Conservation (phyloP, 768 basidiomycete species). For the Boletus subparvulus region DNA sequence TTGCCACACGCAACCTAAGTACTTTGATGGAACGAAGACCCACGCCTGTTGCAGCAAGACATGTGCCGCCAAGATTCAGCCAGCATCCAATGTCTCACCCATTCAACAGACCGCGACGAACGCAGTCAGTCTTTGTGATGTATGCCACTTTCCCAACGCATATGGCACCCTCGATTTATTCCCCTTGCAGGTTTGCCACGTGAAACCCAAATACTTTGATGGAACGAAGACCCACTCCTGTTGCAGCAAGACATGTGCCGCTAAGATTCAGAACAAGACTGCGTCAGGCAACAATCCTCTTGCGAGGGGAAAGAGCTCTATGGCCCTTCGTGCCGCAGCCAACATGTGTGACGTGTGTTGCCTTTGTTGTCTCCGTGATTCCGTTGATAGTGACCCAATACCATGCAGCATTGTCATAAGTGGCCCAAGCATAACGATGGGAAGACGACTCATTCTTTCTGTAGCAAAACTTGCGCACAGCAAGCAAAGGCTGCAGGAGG, state of each 20-base stretch:
- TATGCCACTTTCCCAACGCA: slow-evolving; percentile 29
- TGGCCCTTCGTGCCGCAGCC: slow-evolving; percentile 26
- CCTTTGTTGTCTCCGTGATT: slow-evolving; percentile 5
- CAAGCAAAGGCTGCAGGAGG: slow-evolving; percentile 37
- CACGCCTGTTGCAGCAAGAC: slow-evolving; percentile 61
- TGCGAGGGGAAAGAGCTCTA: slow-evolving; percentile 25
- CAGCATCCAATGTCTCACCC: slow-evolving; percentile 8
- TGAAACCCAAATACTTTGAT: slow-evolving; percentile 56
- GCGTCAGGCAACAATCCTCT: slow-evolving; percentile 26
- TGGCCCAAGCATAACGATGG: slow-evolving; percentile 62
- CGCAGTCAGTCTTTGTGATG: slow-evolving; percentile 49
- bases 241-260: slow-evolving; percentile 58
- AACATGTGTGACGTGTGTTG: slow-evolving; percentile 52
- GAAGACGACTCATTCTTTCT: slow-evolving; percentile 57
- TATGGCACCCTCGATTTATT: slow-evolving; percentile 2
- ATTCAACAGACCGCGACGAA: slow-evolving; percentile 22
- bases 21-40: slow-evolving; percentile 52
- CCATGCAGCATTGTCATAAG: slow-evolving; percentile 52
- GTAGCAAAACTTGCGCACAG: slow-evolving; percentile 61
- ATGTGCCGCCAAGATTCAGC: slow-evolving; percentile 49
- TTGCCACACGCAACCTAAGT: slow-evolving; percentile 56
- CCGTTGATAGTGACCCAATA: not conserved
- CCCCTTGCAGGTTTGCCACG: slow-evolving; percentile 48
- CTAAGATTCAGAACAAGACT: slow-evolving; percentile 41
- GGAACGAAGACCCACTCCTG: slow-evolving; percentile 56